Conservation (phyloP, 495 filamentous ascomycete genomes). For the Elaphomyces granulatus region DNA sequence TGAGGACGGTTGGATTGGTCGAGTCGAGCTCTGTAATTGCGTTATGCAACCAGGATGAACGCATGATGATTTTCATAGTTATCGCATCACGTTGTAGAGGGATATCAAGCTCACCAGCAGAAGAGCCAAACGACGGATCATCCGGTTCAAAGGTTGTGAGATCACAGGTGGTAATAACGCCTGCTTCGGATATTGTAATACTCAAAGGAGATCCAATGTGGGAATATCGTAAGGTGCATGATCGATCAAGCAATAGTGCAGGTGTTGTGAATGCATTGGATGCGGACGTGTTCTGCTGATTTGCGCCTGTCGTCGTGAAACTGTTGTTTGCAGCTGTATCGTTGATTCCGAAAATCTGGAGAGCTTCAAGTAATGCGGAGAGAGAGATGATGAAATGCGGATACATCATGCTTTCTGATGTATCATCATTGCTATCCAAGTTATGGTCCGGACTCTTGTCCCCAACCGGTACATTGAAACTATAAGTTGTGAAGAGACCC, state of each 20-base stretch:
- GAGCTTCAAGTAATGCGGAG: slow-evolving; percentile 74
- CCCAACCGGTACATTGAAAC: slow-evolving; percentile 34
- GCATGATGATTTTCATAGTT: slow-evolving; percentile 89
- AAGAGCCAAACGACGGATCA: slow-evolving; percentile 11
- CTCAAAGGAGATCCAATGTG: slow-evolving; percentile 58
- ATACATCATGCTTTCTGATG: slow-evolving; percentile 19
- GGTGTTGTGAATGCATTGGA: slow-evolving; percentile 62
- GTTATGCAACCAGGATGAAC: slow-evolving; percentile 66
- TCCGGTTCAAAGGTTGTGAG: slow-evolving; percentile 76
- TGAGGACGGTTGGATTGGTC: slow-evolving; percentile 47
- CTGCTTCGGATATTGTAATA: slow-evolving; percentile 67
- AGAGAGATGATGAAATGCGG: slow-evolving; percentile 71
- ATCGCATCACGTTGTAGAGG: slow-evolving; percentile 68
- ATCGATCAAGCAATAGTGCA: slow-evolving; percentile 59
- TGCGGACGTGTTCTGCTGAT: slow-evolving; percentile 27
- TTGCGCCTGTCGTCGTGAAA: slow-evolving; percentile 35
- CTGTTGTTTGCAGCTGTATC: slow-evolving; percentile 46
- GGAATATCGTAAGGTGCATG: slow-evolving; percentile 68
- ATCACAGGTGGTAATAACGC: slow-evolving; percentile 83
- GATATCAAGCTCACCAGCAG: slow-evolving; percentile 47
- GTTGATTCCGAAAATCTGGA: slow-evolving; percentile 81
- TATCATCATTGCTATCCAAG: slow-evolving; percentile 21
- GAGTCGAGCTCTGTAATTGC: slow-evolving; percentile 72
- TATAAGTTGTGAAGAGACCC: slow-evolving; percentile 73
- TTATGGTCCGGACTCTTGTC: slow-evolving; percentile 18